Evolutionary conservation across 306 rosid species (phyloP), one percentile per base, ranked within the genome.

Genomic region (Lithocarpus polystachyus): DNA sequence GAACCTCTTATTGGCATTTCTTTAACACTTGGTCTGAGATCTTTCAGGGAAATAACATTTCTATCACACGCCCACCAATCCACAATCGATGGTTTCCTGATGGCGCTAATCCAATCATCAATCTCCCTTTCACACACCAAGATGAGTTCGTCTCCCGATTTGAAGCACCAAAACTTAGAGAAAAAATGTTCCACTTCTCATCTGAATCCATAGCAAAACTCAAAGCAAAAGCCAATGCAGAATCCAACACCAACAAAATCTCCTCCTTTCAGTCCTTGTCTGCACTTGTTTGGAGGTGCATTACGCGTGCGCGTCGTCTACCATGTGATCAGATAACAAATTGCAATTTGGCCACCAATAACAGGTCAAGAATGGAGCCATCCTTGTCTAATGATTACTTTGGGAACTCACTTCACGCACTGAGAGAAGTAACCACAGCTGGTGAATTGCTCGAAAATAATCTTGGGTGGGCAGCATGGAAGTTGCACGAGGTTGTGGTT

Each of bases 381-480:
- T 74, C 89, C 2, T 5, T 91, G 55, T 65, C 88, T 0, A 10
- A 14, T 5, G 82, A 89, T 0, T 89, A 90, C 73, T 91, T 93
- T 3, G 96, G 92, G 10, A 93, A 87, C 74, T 71, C 43, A 0
- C 0, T 72, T 56, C 2, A 73, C 0, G 6, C 3, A 0, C 1
- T 85, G 55, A 12, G 37, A 45, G 51, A 56, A 9, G 67, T 17
- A 4, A 8, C 88, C 0, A 81, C 75, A 0, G 83, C 86, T 2
- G 83, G 80, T 11, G 92, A 90, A 20, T 60, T 92, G 79, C 43
- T 87, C 0, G 79, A 80, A 22, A 73, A 79, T 0, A 78, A 71
- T 18, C 29, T 89, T 0, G 94, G 94, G 2, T 88, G 92, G 92
- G 89, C 87, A 0, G 94, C 94, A 1, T 81, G 92, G 91, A 85